Evolutionary conservation across 306 rosid genomes (phyloP).

Genomic region (Sechiopsis laciniata): DNA sequence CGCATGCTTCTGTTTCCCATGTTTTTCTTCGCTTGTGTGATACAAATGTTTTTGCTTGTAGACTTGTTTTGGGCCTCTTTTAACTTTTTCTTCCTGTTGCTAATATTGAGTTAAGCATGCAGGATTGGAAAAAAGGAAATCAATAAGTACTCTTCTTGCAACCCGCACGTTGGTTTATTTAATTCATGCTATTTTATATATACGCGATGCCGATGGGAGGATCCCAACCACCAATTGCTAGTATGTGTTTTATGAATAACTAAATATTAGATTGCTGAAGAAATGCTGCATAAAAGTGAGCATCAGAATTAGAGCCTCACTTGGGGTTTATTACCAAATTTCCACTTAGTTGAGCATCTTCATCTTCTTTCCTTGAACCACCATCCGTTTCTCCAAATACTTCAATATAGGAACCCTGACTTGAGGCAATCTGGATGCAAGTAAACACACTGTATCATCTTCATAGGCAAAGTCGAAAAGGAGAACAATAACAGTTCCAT

Average conservation of each 20-base stretch:
- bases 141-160: constrained; percentile 21
- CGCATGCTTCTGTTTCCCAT: constrained; percentile 1
- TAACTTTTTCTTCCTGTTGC: constrained; percentile 6
- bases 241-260: background rate
- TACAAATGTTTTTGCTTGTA: constrained; percentile 1
- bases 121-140: constrained; percentile 7
- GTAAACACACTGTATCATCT: background rate
- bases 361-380: constrained; percentile 56
- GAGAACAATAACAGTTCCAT: constrained; percentile 60
- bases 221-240: background rate
- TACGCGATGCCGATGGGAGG: background rate
- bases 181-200: background rate
- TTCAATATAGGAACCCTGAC: constrained; percentile 44
- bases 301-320: background rate
- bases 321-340: no score
- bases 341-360: constrained; percentile 45
- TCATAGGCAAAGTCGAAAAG: constrained; percentile 72
- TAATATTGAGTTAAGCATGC: background rate
- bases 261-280: background rate
- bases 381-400: constrained; percentile 38
- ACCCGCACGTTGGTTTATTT: background rate
- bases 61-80: constrained; percentile 19
- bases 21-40: background rate
- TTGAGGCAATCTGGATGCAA: constrained; percentile 45
- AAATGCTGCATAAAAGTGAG: background rate